Percentiles rank a stretch among this genome's conserved stretches.
Evolutionary conservation across 805 yeast species (phyloP).

Genomic region (Candida qinlingensis): DNA sequence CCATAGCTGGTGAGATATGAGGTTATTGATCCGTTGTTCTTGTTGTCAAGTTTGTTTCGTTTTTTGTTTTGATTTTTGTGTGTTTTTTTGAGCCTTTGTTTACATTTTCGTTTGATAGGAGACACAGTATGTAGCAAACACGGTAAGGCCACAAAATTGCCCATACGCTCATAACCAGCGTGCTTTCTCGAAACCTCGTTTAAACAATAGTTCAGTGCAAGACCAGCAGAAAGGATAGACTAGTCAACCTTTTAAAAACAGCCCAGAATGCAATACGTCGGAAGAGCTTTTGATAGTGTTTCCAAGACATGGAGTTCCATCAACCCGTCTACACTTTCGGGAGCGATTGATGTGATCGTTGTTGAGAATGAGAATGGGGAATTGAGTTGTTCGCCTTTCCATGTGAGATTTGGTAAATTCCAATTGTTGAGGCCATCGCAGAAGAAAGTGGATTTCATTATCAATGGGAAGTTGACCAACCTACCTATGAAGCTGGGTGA

Average conservation of each 20-base stretch:
- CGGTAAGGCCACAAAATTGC: neutral
- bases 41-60: neutral
- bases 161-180: neutral
- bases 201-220: neutral
- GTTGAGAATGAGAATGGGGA: constrained; percentile 81
- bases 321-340: constrained; percentile 93
- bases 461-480: constrained; percentile 75
- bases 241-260: neutral
- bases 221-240: neutral
- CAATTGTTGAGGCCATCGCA: constrained; percentile 91
- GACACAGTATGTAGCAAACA: no score
- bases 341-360: constrained; percentile 95
- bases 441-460: constrained; percentile 84
- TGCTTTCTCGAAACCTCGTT: no score
- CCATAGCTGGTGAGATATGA: constrained; percentile 12
- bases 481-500: constrained; percentile 96
- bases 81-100: constrained; percentile 1
- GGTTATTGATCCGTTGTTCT: neutral
- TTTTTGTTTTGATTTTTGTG: neutral
- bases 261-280: constrained; percentile 83
- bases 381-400: constrained; percentile 90
- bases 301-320: constrained; percentile 96
- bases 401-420: constrained; percentile 92
- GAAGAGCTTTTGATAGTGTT: constrained; percentile 89
- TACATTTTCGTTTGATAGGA: neutral